Conservation (phyloP, 2,329 filamentous ascomycete genomes). For the Claviceps purpurea region DNA sequence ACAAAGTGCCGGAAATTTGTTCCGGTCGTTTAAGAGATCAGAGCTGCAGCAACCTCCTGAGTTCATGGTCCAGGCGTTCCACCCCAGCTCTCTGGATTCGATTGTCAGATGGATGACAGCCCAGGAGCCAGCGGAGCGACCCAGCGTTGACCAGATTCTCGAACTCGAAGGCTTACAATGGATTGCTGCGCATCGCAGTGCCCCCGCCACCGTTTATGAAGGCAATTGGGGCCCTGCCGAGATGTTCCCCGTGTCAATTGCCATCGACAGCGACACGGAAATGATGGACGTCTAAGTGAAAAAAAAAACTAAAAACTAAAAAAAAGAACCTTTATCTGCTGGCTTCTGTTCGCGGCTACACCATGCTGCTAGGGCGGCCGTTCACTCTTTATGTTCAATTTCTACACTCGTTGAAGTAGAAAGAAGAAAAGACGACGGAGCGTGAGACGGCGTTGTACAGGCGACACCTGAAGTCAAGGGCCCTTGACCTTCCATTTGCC, state of each 20-base stretch:
- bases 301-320: not conserved
- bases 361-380: too few relatives aligned
- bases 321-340: too few relatives aligned
- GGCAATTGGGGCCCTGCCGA: slow-evolving; percentile 85
- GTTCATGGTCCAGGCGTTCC: slow-evolving; percentile 73
- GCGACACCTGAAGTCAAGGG: too few relatives aligned
- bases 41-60: slow-evolving; percentile 52
- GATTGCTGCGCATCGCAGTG: slow-evolving; percentile 63
- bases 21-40: slow-evolving; percentile 34
- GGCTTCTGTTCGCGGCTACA: too few relatives aligned
- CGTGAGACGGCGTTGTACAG: too few relatives aligned
- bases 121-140: slow-evolving; percentile 59
- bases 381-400: too few relatives aligned
- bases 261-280: slow-evolving; percentile 35
- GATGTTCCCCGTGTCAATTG: slow-evolving; percentile 25
- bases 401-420: not conserved
- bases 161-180: slow-evolving; percentile 63
- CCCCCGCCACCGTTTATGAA: slow-evolving; percentile 90
- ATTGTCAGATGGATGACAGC: slow-evolving; percentile 82
- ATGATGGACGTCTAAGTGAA: slow-evolving; percentile 43
- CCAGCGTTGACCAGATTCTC: slow-evolving; percentile 61
- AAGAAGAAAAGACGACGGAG: slow-evolving; percentile 2
- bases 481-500: too few relatives aligned
- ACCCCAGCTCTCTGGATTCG: slow-evolving; percentile 66
- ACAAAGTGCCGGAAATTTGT: slow-evolving; percentile 21